These are phyloP conservation scores for Taiwanofungus camphoratus DNA, from an alignment of 1,284 basidiomycete species.

Conservation along the genomic window DNA sequence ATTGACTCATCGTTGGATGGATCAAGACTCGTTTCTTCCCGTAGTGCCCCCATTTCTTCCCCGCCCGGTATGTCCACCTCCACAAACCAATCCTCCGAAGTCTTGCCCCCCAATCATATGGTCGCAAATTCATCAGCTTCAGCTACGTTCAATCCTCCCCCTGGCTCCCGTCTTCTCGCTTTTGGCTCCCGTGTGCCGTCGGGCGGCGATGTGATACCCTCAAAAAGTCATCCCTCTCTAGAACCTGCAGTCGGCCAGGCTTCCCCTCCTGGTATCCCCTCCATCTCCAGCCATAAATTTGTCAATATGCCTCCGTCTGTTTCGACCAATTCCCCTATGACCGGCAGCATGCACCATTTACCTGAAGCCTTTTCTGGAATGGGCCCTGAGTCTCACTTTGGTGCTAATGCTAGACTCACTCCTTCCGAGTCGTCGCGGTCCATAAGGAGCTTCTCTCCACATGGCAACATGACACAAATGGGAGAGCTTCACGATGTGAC, in stretches of 20 bases:
- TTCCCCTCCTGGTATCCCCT: constrained; percentile 15
- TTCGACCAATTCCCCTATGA: constrained; percentile 10
- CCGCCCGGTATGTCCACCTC: constrained; percentile 21
- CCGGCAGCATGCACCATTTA: constrained; percentile 8
- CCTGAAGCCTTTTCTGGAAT: constrained; percentile 13
- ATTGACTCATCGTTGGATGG: constrained; percentile 21
- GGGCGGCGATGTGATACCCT: constrained; percentile 7
- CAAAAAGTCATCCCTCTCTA: constrained; percentile 6
- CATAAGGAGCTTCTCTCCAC: constrained; percentile 47
- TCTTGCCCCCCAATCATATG: constrained; percentile 16
- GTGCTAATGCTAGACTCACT: constrained; percentile 16
- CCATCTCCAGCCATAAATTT: constrained; percentile 10
- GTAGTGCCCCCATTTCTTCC: constrained; percentile 30
- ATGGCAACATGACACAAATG: constrained; percentile 40
- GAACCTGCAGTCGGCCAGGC: constrained; percentile 9
- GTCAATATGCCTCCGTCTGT: constrained; percentile 1
- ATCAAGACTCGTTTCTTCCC: constrained; percentile 29
- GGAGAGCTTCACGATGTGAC: constrained; percentile 37
- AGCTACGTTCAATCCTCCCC: constrained; percentile 53
- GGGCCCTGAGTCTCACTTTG: constrained; percentile 21
- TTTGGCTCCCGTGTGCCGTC: constrained; percentile 46
- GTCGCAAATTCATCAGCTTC: constrained; percentile 19
- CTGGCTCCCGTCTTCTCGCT: constrained; percentile 67
- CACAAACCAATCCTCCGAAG: constrained; percentile 12
- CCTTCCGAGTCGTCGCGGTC: constrained; percentile 24